These are phyloP conservation scores for Chondrostereum purpureum DNA, from an alignment of 1,284 basidiomycete genomes.

Conservation along the genomic window DNA sequence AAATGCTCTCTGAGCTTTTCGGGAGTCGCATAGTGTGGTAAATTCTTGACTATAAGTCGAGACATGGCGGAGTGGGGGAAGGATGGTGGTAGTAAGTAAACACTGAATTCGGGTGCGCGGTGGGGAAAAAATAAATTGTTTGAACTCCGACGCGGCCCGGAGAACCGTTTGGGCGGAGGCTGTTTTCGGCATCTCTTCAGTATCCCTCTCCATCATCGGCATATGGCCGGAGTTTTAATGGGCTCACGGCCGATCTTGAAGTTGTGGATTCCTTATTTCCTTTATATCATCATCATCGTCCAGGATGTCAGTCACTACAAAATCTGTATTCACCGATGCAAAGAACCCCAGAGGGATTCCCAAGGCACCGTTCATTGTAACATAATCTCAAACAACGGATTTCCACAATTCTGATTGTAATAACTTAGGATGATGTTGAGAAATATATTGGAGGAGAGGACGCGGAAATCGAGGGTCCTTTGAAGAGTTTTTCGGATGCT, in stretches of 20 bases:
- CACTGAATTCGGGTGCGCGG: no score
- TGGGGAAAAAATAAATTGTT: no score
- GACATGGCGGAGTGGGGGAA: conserved; percentile 49
- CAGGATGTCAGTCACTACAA: conserved; percentile 1
- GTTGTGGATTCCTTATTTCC: no score
- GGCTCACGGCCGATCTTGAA: no score
- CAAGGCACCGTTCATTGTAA: conserved; percentile 91
- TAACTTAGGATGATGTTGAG: conserved; percentile 69
- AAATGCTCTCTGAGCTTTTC: conserved; percentile 69
- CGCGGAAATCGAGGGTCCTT: conserved; percentile 70
- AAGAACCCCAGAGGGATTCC: conserved; percentile 91
- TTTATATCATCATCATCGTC: no score
- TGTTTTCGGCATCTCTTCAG: no score
- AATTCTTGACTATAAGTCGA: conserved; percentile 85
- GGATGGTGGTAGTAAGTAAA: background rate
- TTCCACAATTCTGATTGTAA: background rate
- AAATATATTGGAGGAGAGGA: conserved; percentile 81
- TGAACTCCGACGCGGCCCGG: no score
- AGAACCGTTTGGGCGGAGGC: no score
- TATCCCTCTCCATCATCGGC: no score
- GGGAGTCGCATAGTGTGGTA: conserved; percentile 72
- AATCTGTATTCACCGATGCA: conserved; percentile 40
- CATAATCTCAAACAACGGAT: no score
- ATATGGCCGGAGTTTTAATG: no score
- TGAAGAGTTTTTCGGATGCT: conserved; percentile 88